A percentile compares a stretch with the other conserved stretches of the same genome.
Conservation (phyloP, 2,329 filamentous ascomycete genomes). For the Aspergillus sp. region DNA sequence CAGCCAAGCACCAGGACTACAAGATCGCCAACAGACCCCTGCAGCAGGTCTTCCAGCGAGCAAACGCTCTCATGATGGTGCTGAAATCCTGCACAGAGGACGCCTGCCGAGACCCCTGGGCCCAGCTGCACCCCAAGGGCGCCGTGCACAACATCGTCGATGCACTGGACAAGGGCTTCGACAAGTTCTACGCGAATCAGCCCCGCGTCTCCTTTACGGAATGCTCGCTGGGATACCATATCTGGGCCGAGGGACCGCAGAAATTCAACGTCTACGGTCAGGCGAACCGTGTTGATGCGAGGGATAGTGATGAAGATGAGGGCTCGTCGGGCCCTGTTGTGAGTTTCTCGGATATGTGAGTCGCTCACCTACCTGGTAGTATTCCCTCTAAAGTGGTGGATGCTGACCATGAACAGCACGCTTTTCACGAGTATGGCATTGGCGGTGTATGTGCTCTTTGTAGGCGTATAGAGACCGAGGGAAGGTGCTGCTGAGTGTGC, state of each 20-base stretch:
- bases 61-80: conserved; percentile 39
- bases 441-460: background rate
- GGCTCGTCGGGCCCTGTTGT: background rate
- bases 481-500: background rate
- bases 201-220: background rate
- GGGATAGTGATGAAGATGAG: background rate
- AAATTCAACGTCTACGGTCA: background rate
- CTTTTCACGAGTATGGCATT: background rate
- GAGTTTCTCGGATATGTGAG: background rate
- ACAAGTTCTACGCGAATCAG: conserved; percentile 6
- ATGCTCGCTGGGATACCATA: background rate
- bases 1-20: background rate
- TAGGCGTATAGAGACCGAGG: background rate
- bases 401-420: background rate
- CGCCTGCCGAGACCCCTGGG: conserved; percentile 37
- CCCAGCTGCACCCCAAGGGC: conserved; percentile 29
- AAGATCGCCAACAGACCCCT: background rate
- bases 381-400: background rate
- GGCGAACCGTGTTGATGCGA: background rate
- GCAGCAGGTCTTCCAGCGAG: conserved; percentile 23
- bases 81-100: conserved; percentile 39
- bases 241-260: conserved; percentile 3
- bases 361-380: background rate
- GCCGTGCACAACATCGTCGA: conserved; percentile 2
- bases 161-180: background rate